Percentiles rank a stretch among this genome's conserved stretches.
These are phyloP conservation scores for Psilocybe sp. DNA, from an alignment of 768 basidiomycete genomes.

Conservation along the genomic window DNA sequence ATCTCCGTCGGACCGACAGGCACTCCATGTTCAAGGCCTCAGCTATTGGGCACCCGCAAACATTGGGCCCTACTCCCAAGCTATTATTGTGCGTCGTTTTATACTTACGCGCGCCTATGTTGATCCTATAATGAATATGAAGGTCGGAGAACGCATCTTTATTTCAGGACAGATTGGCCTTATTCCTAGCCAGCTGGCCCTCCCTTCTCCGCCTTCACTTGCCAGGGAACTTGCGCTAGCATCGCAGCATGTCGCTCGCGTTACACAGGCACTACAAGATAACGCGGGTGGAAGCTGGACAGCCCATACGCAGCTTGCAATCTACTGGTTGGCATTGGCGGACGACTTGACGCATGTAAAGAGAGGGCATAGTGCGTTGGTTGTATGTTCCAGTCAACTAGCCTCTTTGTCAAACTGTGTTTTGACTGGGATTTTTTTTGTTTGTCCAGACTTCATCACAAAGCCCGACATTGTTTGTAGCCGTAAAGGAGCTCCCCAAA, in stretches of 20 bases:
- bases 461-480: constrained; percentile 53
- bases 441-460: constrained; percentile 11
- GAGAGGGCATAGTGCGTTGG: constrained; percentile 29
- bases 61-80: constrained; percentile 98
- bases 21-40: constrained; percentile 90
- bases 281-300: constrained; percentile 56
- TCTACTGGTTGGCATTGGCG: constrained; percentile 67
- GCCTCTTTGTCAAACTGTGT: background rate
- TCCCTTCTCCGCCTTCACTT: constrained; percentile 61
- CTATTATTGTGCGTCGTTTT: constrained; percentile 60
- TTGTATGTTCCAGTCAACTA: constrained; percentile 10
- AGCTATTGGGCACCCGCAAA: constrained; percentile 99
- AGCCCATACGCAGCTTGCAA: constrained; percentile 58
- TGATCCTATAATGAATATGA: constrained; percentile 4
- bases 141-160: constrained; percentile 79
- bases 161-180: constrained; percentile 96
- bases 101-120: background rate
- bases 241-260: constrained; percentile 75
- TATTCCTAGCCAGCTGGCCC: constrained; percentile 65
- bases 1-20: constrained; percentile 47
- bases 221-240: constrained; percentile 68
- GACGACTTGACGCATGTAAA: constrained; percentile 38
- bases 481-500: constrained; percentile 67
- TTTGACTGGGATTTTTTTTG: constrained; percentile 6
- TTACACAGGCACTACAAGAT: constrained; percentile 57